Percentiles rank a stretch among this genome's conserved stretches.
Conservation (phyloP, 306 rosid species). For the Rosa lucieae region DNA sequence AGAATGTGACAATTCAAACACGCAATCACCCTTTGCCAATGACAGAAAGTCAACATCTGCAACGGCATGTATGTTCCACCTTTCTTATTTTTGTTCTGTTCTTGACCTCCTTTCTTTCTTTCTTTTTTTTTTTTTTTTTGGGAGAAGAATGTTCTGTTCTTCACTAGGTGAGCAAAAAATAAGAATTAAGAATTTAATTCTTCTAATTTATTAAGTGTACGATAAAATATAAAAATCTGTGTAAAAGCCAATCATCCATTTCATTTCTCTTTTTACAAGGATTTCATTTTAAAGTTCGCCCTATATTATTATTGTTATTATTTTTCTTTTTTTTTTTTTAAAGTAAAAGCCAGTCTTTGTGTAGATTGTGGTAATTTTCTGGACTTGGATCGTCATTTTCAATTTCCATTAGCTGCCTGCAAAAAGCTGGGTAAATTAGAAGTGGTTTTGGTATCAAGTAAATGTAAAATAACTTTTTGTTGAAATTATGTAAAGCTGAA, state of each 20-base stretch:
- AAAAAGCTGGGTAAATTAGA: not conserved
- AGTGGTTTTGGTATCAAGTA: not conserved
- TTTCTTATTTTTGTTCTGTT: conserved; percentile 9
- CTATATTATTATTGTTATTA: too few relatives aligned
- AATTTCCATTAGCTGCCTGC: not conserved
- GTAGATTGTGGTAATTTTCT: not conserved
- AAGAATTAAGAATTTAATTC: not conserved
- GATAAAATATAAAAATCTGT: not conserved
- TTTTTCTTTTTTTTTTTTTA: not conserved
- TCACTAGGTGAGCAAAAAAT: not conserved
- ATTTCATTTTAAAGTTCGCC: not conserved
- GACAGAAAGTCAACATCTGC: conserved; percentile 85
- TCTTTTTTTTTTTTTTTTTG: too few relatives aligned
- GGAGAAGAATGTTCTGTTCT: not conserved
- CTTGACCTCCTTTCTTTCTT: too few relatives aligned
- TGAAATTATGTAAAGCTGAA: not conserved
- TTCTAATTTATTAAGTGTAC: not conserved
- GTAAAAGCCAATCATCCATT: not conserved
- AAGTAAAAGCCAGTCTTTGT: not conserved
- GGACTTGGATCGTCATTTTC: not conserved
- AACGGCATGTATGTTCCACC: conserved; percentile 65
- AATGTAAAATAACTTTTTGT: not conserved
- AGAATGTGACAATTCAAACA: conserved; percentile 75
- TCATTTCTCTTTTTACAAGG: not conserved
- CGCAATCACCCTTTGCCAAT: conserved; percentile 93